Percentiles rank a stretch among this genome's conserved stretches.
Conservation (phyloP, 768 basidiomycete genomes). For the Mycena rosella region DNA sequence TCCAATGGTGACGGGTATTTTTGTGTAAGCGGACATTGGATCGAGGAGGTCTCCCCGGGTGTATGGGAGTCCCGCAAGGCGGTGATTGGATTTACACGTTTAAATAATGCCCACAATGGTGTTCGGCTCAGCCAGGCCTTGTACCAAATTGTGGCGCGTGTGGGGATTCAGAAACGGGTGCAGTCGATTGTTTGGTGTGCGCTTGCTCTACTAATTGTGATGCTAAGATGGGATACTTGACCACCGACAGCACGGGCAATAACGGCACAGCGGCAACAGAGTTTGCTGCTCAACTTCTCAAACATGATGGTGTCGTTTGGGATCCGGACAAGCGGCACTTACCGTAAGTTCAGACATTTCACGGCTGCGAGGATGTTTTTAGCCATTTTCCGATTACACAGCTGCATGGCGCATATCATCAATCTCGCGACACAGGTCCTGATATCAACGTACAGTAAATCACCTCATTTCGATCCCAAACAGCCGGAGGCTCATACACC, state of each 20-base stretch:
- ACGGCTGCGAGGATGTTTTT: not conserved
- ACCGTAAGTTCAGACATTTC: not conserved
- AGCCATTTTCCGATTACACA: not conserved
- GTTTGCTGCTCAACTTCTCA: slow-evolving; percentile 7
- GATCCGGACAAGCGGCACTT: slow-evolving; percentile 17
- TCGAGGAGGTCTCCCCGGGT: slow-evolving; percentile 43
- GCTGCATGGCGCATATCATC: slow-evolving; percentile 51
- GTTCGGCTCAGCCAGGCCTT: slow-evolving; percentile 48
- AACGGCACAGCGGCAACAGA: slow-evolving; percentile 14
- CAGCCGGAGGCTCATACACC: slow-evolving; percentile 20
- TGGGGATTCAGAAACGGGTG: slow-evolving; percentile 49
- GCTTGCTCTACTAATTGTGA: not conserved
- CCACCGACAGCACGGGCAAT: slow-evolving; percentile 1
- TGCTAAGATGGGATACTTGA: slow-evolving; percentile 8
- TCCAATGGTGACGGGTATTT: slow-evolving; percentile 52
- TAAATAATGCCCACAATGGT: slow-evolving; percentile 54
- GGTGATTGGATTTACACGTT: slow-evolving; percentile 49
- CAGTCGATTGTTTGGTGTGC: not conserved
- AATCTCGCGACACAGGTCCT: slow-evolving; percentile 49
- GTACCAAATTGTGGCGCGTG: slow-evolving; percentile 44
- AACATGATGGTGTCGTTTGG: slow-evolving; percentile 1
- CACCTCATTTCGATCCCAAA: slow-evolving; percentile 41
- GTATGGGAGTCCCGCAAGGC: slow-evolving; percentile 45
- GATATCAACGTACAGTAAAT: slow-evolving; percentile 40
- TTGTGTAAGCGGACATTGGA: slow-evolving; percentile 54